Percentiles rank a stretch among this genome's conserved stretches.
phyloP scores from a whole-genome alignment of 805 yeast genomes.

The Kodamaea hsintzibuensis region DNA sequence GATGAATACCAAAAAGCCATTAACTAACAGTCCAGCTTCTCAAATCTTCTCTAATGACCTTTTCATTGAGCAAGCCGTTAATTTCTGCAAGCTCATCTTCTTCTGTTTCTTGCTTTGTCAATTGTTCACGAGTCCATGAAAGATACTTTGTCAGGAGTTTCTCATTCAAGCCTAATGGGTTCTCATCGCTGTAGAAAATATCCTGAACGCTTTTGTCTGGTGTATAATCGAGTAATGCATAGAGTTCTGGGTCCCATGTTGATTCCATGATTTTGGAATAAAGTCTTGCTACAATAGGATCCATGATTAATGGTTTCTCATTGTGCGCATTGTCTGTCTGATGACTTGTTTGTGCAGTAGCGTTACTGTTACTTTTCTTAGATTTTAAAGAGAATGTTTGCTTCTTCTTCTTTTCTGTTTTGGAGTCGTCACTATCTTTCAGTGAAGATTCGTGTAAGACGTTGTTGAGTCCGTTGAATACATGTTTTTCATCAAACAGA shows the following conservation, averaged over 20 bases:
- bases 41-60: slow-evolving; percentile 37
- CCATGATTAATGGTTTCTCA: slow-evolving; percentile 28
- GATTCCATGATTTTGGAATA: slow-evolving; percentile 57
- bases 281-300: slow-evolving; percentile 51
- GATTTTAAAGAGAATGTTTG: background rate
- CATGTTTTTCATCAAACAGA: slow-evolving; percentile 41
- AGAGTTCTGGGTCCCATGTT: slow-evolving; percentile 58
- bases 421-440: background rate
- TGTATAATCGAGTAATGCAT: slow-evolving; percentile 49
- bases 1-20: background rate
- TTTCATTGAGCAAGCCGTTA: slow-evolving; percentile 42
- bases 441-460: slow-evolving; percentile 22
- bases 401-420: background rate
- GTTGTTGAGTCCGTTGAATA: slow-evolving; percentile 53
- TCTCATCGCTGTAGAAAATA: slow-evolving; percentile 65
- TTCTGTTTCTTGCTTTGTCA: slow-evolving; percentile 16
- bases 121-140: slow-evolving; percentile 10
- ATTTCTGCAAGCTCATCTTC: slow-evolving; percentile 20
- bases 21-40: slow-evolving; percentile 38
- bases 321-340: slow-evolving; percentile 1
- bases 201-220: slow-evolving; percentile 76
- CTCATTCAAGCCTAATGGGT: slow-evolving; percentile 15
- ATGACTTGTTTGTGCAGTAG: background rate
- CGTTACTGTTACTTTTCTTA: background rate
- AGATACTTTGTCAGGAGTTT: slow-evolving; percentile 13